Evolutionary conservation across 2,329 filamentous ascomycete species (phyloP).

Genomic region (Exserohilum turcica): DNA sequence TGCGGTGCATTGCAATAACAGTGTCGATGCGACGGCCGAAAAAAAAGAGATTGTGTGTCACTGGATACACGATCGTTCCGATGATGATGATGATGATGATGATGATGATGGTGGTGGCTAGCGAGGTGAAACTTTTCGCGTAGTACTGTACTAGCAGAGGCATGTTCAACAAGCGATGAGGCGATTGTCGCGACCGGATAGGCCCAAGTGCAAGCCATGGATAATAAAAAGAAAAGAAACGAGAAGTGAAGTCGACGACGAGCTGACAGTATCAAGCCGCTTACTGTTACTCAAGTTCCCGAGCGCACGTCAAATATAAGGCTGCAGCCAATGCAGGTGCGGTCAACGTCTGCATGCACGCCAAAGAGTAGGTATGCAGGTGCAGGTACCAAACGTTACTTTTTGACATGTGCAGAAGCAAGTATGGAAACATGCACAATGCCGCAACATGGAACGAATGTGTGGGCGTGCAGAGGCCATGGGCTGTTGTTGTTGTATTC

Average conservation of each 20-base stretch:
- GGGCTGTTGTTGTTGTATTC: constrained; percentile 4
- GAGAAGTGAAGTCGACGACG: background rate
- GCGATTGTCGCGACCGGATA: background rate
- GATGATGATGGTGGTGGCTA: too few species aligned
- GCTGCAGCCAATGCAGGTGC: constrained; percentile 1
- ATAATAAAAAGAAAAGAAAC: background rate
- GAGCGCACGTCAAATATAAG: constrained; percentile 1
- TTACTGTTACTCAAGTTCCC: constrained; percentile 1
- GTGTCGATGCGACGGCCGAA: background rate
- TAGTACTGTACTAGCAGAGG: background rate
- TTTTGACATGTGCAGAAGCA: background rate
- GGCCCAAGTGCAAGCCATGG: background rate
- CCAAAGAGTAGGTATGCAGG: background rate
- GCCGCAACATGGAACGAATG: constrained; percentile 6
- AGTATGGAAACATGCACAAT: background rate
- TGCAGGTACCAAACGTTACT: background rate
- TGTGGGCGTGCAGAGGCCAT: background rate
- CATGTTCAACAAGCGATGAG: background rate
- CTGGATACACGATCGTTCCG: background rate
- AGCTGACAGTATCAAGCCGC: background rate
- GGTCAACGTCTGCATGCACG: constrained; percentile 7
- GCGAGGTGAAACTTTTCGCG: too few species aligned
- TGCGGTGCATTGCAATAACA: background rate
- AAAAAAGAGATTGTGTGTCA: background rate
- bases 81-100: background rate